Evolutionary conservation across 805 yeast species (phyloP), one percentile per base, ranked within the genome.

Genomic region (Pichia pseudocactophila): DNA sequence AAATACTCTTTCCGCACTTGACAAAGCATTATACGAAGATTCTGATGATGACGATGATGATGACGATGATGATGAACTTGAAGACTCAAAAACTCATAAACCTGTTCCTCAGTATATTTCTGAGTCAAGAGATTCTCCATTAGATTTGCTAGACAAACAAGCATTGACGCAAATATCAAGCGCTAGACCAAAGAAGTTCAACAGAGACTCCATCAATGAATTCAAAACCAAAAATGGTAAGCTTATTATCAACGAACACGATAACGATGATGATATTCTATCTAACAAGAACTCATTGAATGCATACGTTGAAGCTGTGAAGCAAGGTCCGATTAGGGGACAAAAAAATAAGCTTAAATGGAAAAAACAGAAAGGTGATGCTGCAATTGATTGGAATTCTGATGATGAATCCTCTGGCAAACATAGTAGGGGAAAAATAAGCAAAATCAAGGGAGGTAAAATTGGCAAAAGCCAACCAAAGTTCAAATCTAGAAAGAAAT

Each of bases 301-400:
- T 57, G 97, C 97, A 0, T 92, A 92, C 60, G 75, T 88, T 50
- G 96, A 88, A 48, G 98, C 98, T 7, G 87, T 92, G 19, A 82
- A 77, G 61, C 84, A 82, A 53, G 97, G 92, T 19, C 97, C 97
- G 26, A 78, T 88, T 3, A 81, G 96, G 63, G 96, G 97, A 45
- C 96, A 86, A 69, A 78, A 77, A 67, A 89, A 89, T 63, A 87
- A 78, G 66, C 75, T 90, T 71, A 90, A 88, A 65, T 90, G 78
- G 68, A 85, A 82, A 65, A 46, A 47, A 28, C 47, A 52, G 25
- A 71, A 73, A 18, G 76, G 73, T 30, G 75, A 69, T 37, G 80
- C 72, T 46, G 75, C 69, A 39, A 78, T 71, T 34, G 78, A 68
- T 44, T 76, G 66, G 52, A 73, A 68, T 35, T 58, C 54, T 18